These are phyloP conservation scores for Cerioporus squamosus DNA, from an alignment of 1,284 basidiomycete genomes.

Conservation along the genomic window DNA sequence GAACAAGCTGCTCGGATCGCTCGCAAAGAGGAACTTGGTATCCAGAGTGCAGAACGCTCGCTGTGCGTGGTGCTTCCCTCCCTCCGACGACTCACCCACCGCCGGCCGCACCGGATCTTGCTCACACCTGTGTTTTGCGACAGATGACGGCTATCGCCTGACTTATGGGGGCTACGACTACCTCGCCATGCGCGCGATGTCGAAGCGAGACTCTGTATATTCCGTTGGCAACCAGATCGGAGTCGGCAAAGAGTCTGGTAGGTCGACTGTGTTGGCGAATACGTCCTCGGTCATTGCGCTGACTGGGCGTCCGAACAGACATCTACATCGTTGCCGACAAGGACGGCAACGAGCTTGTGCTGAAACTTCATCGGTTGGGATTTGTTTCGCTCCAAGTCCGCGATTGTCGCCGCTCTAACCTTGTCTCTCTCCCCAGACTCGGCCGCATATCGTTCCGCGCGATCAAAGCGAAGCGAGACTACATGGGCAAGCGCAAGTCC, in stretches of 20 bases:
- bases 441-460: constrained; percentile 96
- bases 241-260: constrained; percentile 96
- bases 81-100: constrained; percentile 1
- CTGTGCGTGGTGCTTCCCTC: constrained; percentile 56
- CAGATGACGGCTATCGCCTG: constrained; percentile 96
- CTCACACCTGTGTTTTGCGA: neutral
- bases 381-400: neutral
- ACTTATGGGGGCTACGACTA: constrained; percentile 99
- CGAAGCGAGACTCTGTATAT: constrained; percentile 84
- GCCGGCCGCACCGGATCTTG: neutral
- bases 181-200: constrained; percentile 91
- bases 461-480: constrained; percentile 97
- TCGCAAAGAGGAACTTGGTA: constrained; percentile 92
- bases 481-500: constrained; percentile 93
- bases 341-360: constrained; percentile 84
- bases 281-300: neutral
- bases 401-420: neutral
- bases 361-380: constrained; percentile 90
- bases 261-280: constrained; percentile 23
- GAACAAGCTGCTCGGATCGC: constrained; percentile 88
- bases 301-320: constrained; percentile 50
- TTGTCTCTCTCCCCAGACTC: constrained; percentile 57
- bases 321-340: constrained; percentile 92
- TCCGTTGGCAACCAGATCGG: constrained; percentile 98
- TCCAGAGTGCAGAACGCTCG: constrained; percentile 90